phyloP scores from a whole-genome alignment of 2,329 filamentous ascomycete genomes.

The Ophiosphaerella narmari region DNA sequence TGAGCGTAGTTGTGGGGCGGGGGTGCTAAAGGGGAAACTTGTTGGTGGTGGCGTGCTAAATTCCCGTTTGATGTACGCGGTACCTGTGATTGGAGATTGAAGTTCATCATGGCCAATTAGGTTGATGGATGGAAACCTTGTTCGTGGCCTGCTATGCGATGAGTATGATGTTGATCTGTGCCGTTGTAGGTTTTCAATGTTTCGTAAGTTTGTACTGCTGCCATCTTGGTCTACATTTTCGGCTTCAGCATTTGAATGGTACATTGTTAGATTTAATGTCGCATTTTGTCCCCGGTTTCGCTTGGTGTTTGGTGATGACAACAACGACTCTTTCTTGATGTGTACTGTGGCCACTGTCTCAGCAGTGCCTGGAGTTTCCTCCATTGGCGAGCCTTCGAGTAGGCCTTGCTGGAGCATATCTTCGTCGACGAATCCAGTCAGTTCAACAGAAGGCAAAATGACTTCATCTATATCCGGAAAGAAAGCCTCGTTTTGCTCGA shows the following conservation, averaged over 20 bases:
- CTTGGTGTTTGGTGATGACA: conserved; percentile 2
- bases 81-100: conserved; percentile 2
- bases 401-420: conserved; percentile 17
- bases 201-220: conserved; percentile 4
- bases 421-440: conserved; percentile 15
- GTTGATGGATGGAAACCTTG: conserved; percentile 3
- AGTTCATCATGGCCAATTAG: conserved; percentile 10
- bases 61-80: conserved; percentile 29
- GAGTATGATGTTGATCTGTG: conserved; percentile 1
- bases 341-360: conserved; percentile 1
- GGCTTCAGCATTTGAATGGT: conserved; percentile 3
- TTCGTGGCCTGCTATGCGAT: background rate
- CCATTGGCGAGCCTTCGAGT: conserved; percentile 9
- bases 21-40: conserved; percentile 14
- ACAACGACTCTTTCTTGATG: conserved; percentile 7
- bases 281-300: background rate
- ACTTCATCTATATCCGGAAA: conserved; percentile 16
- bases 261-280: background rate
- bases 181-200: conserved; percentile 1
- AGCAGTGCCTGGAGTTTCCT: background rate
- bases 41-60: conserved; percentile 16
- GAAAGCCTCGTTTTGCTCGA: conserved; percentile 5
- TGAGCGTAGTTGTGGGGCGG: conserved; percentile 18
- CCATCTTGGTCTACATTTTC: background rate
- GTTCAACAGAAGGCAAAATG: conserved; percentile 31